These are phyloP conservation scores for Mortierella sp. DNA, from an alignment of 371 early-diverging fungal species.

Conservation along the genomic window DNA sequence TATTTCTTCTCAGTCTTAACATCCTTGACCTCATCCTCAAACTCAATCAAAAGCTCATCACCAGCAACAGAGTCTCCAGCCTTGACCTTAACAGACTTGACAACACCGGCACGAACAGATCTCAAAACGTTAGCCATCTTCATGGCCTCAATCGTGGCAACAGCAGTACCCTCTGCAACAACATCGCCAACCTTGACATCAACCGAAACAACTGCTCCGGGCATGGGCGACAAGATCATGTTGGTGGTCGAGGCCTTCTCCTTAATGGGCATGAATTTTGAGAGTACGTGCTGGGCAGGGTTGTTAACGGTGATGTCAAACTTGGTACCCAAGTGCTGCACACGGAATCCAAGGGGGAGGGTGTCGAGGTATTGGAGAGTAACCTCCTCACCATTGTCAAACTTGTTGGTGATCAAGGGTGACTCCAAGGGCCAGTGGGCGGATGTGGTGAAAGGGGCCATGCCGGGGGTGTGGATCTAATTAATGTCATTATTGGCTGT, in stretches of 20 bases:
- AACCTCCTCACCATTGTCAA: slow-evolving; percentile 64
- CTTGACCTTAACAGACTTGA: slow-evolving; percentile 85
- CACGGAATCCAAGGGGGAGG: slow-evolving; percentile 80
- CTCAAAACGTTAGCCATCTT: slow-evolving; percentile 98
- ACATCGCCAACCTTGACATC: slow-evolving; percentile 89
- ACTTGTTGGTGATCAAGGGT: slow-evolving; percentile 76
- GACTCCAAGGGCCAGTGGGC: slow-evolving; percentile 83
- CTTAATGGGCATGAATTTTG: slow-evolving; percentile 83
- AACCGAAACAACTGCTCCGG: slow-evolving; percentile 90
- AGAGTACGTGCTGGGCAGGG: slow-evolving; percentile 73
- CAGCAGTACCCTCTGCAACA: slow-evolving; percentile 87
- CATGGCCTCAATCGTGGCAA: slow-evolving; percentile 98
- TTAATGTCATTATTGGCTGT: background rate
- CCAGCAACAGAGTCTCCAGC: slow-evolving; percentile 85
- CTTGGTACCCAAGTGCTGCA: slow-evolving; percentile 91
- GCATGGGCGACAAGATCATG: slow-evolving; percentile 93
- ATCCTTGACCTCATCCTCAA: slow-evolving; percentile 68
- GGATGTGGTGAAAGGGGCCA: slow-evolving; percentile 62
- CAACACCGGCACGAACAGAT: slow-evolving; percentile 82
- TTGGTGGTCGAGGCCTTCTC: slow-evolving; percentile 80
- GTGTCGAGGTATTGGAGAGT: slow-evolving; percentile 88
- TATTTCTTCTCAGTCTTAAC: slow-evolving; percentile 44
- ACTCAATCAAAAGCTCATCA: slow-evolving; percentile 90
- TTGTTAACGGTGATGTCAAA: slow-evolving; percentile 80
- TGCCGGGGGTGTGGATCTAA: slow-evolving; percentile 61